These are phyloP conservation scores for Erigeron philadelphicus DNA, from an alignment of 140 eudicot genomes.

Conservation along the genomic window DNA sequence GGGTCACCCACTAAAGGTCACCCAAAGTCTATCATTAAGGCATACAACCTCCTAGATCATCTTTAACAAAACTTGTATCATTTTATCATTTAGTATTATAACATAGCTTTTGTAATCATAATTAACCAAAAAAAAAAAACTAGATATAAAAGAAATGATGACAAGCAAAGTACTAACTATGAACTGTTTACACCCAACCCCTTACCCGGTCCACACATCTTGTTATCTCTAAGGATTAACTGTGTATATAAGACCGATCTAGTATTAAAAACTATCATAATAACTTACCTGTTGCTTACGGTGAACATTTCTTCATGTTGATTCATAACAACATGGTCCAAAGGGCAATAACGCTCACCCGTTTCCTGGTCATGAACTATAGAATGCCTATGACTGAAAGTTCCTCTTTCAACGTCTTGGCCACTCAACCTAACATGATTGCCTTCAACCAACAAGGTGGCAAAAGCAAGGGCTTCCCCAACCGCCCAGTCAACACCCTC, in stretches of 20 bases:
- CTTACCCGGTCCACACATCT: not conserved
- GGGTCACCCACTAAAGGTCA: not conserved
- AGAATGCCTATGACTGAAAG: slow-evolving; percentile 92
- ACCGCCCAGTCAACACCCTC: slow-evolving; percentile 97
- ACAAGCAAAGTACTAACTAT: not conserved
- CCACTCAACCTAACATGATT: slow-evolving; percentile 95
- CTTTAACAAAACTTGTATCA: not conserved
- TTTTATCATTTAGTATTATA: not conserved
- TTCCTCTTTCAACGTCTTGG: slow-evolving; percentile 96
- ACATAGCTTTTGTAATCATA: not conserved
- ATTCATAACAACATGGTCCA: slow-evolving; percentile 63
- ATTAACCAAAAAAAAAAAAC: not conserved
- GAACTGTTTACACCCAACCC: not conserved
- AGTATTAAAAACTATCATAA: not conserved
- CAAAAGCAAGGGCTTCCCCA: slow-evolving; percentile 96
- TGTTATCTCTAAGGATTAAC: not conserved
- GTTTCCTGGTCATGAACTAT: slow-evolving; percentile 91
- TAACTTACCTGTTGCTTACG: slow-evolving; percentile 87
- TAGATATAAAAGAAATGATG: not conserved
- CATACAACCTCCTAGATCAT: not conserved
- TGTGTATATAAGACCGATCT: not conserved
- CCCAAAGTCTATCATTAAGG: not conserved
- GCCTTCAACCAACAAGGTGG: slow-evolving; percentile 87
- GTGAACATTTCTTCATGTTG: slow-evolving; percentile 91
- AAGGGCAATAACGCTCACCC: slow-evolving; percentile 78